Base-by-base conservation (phyloP, 2,329 filamentous ascomycete species). In the Colletotrichum filicis region DNA sequence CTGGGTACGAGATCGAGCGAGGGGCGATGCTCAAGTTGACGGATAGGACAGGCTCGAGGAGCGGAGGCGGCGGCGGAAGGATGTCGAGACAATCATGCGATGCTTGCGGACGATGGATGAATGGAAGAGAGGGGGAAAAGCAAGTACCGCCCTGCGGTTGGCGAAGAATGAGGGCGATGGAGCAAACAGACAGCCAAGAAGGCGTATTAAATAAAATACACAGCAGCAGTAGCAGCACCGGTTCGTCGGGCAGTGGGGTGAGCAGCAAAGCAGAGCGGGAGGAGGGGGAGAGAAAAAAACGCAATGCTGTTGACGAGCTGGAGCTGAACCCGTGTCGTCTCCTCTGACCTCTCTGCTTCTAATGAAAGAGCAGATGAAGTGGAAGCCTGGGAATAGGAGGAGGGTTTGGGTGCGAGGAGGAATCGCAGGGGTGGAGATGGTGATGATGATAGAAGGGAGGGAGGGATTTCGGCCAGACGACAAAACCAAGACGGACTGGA, bases 291-390 rank as follows among this genome's bases (percentile, higher is more conserved):
- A 42, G 37, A 42, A 42, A 56, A 49, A 55, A 61, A 30, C 71
- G 71, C 71, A 71, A 71, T 66, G 66, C 66, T 52, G 28, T 60
- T 28, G 60, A 71, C 56, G 32, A 59, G 60, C 66, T 49, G 37
- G 46, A 61, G 66, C 70, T 30, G 35, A 63, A 57, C 71, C 56
- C 70, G 66, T 32, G 37, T 74, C 56, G 68, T 74, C 69, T 68
- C 74, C 64, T 72, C 71, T 28, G 58, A 68, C 59, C 66, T 74
- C 67, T 72, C 74, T 75, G 74, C 74, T 68, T 74, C 74, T 75
- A 75, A 68, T 74, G 72, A 75, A 75, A 75, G 74, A 72, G 74
- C 74, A 75, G 74, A 74, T 53, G 74, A 73, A 69, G 70, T 56
- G 46, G 55, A 60, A 71, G 60, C 52, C 71, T 73, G 52, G 63